Percentiles rank a stretch among this genome's conserved stretches.
Conservation (phyloP, 179 eudicot genomes). For the Actinidia arguta region DNA sequence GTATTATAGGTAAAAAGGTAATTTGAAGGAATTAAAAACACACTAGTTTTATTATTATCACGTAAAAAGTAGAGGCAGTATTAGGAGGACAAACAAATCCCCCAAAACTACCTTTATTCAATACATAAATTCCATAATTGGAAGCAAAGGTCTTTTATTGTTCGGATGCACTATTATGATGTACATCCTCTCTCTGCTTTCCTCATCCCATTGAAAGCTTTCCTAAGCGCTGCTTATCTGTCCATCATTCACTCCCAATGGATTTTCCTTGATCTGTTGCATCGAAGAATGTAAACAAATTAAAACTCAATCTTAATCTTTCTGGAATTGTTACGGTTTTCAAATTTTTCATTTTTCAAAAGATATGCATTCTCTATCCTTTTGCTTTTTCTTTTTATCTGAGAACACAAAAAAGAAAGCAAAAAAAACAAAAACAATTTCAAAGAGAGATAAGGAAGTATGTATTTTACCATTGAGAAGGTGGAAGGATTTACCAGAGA, state of each 20-base stretch:
- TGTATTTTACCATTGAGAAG: constrained; percentile 47
- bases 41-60: not conserved
- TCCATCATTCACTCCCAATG: constrained; percentile 54
- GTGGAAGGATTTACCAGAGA: constrained; percentile 58
- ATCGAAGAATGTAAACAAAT: not conserved
- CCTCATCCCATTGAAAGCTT: not conserved
- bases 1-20: too few species aligned
- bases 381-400: too few species aligned
- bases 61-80: not conserved
- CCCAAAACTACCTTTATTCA: not conserved
- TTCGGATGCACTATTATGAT: not conserved
- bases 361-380: not conserved
- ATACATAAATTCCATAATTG: not conserved
- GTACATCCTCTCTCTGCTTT: not conserved
- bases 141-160: not conserved
- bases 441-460: not conserved
- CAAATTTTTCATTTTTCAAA: not conserved
- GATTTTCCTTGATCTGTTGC: constrained; percentile 70
- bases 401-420: too few species aligned
- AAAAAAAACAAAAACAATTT: not conserved
- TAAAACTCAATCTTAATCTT: not conserved
- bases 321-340: not conserved
- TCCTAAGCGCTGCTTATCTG: constrained; percentile 45
- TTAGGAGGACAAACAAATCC: constrained; percentile 2
- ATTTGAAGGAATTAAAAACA: too few species aligned